A percentile compares a stretch with the other conserved stretches of the same genome.
phyloP scores from a whole-genome alignment of 495 filamentous ascomycete genomes.

The Penicillium cinerascens region DNA sequence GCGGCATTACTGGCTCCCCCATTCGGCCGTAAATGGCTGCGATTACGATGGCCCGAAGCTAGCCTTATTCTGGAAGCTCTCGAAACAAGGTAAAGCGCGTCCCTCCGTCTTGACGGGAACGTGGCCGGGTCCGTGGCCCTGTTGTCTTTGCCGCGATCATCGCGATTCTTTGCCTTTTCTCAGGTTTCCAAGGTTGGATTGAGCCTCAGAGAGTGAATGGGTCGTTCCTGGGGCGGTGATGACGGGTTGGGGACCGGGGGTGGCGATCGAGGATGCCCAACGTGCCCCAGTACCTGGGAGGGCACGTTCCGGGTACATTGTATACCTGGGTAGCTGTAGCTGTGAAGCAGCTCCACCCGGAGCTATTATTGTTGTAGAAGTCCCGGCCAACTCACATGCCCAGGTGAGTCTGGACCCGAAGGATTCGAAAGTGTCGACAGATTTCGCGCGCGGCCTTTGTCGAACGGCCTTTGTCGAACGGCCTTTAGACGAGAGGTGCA shows the following conservation, averaged over 20 bases:
- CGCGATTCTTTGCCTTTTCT: constrained; percentile 3
- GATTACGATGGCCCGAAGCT: constrained; percentile 18
- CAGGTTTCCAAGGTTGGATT: constrained; percentile 2
- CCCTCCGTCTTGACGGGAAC: not conserved
- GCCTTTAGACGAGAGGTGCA: constrained; percentile 4
- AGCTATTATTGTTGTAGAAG: not conserved
- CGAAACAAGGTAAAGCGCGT: not conserved
- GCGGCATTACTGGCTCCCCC: not conserved
- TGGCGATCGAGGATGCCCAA: not conserved
- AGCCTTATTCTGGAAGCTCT: constrained; percentile 27
- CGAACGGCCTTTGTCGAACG: not conserved
- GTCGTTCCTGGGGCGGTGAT: constrained; percentile 4
- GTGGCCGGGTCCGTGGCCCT: not conserved
- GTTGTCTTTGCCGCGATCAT: constrained; percentile 7
- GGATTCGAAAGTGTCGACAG: not conserved
- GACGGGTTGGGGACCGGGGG: not conserved
- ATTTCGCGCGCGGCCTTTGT: too few species aligned
- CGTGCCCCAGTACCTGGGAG: not conserved
- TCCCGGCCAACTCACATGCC: too few species aligned
- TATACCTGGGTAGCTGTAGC: not conserved
- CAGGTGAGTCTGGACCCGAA: not conserved
- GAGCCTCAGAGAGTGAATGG: constrained; percentile 20
- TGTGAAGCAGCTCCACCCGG: not conserved
- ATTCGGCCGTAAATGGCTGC: constrained; percentile 8
- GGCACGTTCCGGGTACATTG: not conserved